Evolutionary conservation across 441 rosid species (phyloP).

Genomic region (Populus tomentosa): DNA sequence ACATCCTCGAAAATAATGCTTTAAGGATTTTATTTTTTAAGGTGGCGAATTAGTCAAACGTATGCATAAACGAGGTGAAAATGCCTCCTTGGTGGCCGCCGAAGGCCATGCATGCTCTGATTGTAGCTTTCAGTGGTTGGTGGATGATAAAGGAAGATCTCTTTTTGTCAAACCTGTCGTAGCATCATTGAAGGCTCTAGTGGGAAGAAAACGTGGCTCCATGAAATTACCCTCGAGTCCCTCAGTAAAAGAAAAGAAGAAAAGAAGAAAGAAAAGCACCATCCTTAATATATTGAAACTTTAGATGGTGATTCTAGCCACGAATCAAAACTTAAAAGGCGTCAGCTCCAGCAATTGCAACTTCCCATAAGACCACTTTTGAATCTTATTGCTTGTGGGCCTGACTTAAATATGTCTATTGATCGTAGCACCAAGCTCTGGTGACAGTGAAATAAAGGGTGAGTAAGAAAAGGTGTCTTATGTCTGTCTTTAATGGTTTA

Average conservation of each 20-base stretch:
- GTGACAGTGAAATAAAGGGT: neutral
- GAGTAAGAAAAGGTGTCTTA: neutral
- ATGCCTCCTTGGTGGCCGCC: too few species aligned
- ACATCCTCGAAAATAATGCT: too few species aligned
- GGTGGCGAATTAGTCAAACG: too few species aligned
- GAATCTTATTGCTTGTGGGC: neutral
- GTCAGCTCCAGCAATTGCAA: neutral
- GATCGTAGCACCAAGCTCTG: neutral
- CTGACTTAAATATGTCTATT: neutral
- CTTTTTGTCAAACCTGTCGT: neutral
- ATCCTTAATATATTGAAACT: neutral
- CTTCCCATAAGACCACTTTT: neutral
- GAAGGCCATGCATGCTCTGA: neutral
- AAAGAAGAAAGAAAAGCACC: neutral
- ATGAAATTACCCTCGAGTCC: neutral
- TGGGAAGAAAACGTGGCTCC: neutral
- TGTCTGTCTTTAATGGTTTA: neutral
- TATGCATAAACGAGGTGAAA: neutral
- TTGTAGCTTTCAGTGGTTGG: neutral
- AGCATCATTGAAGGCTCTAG: neutral
- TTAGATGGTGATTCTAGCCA: neutral
- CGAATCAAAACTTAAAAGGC: neutral
- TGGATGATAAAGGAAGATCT: neutral
- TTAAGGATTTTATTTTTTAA: too few species aligned
- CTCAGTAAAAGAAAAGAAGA: neutral